These are phyloP conservation scores for Lentinus brumalis DNA, from an alignment of 768 basidiomycete species.

Conservation along the genomic window DNA sequence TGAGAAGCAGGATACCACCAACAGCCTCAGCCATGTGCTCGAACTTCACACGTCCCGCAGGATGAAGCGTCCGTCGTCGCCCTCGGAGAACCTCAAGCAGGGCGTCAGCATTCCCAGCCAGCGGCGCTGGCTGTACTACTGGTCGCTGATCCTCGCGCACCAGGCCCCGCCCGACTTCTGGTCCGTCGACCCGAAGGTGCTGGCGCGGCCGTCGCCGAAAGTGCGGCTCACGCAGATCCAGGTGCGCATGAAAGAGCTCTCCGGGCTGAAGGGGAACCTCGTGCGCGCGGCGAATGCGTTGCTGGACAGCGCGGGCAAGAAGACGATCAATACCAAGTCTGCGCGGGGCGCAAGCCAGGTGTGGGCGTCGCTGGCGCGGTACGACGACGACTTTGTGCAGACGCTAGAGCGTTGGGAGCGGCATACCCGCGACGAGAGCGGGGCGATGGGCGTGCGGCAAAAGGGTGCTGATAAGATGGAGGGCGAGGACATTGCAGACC, in stretches of 20 bases:
- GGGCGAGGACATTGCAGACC: conserved; percentile 39
- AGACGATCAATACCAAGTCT: conserved; percentile 30
- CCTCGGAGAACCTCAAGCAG: conserved; percentile 36
- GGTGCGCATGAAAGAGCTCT: conserved; percentile 61
- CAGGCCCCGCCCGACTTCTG: conserved; percentile 56
- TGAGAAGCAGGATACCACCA: conserved; percentile 5
- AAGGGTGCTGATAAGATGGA: conserved; percentile 38
- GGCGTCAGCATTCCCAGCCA: conserved; percentile 85
- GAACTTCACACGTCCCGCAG: conserved; percentile 69
- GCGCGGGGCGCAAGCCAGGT: conserved; percentile 43
- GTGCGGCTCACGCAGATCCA: conserved; percentile 59
- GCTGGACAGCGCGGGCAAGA: conserved; percentile 47
- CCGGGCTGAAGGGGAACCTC: conserved; percentile 50
- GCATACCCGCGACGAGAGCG: conserved; percentile 45
- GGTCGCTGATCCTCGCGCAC: conserved; percentile 63
- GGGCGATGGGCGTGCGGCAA: conserved; percentile 40
- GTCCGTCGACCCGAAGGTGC: conserved; percentile 25
- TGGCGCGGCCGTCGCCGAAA: conserved; percentile 36
- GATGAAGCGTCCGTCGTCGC: conserved; percentile 53
- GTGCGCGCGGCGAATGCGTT: conserved; percentile 59
- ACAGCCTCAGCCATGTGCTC: conserved; percentile 53
- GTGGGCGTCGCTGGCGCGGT: conserved; percentile 81
- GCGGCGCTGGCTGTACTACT: conserved; percentile 77
- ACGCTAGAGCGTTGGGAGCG: conserved; percentile 64
- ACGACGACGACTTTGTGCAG: conserved; percentile 70